Evolutionary conservation across 1,284 basidiomycete genomes (phyloP).

Genomic region (Entoloma clypeatum): DNA sequence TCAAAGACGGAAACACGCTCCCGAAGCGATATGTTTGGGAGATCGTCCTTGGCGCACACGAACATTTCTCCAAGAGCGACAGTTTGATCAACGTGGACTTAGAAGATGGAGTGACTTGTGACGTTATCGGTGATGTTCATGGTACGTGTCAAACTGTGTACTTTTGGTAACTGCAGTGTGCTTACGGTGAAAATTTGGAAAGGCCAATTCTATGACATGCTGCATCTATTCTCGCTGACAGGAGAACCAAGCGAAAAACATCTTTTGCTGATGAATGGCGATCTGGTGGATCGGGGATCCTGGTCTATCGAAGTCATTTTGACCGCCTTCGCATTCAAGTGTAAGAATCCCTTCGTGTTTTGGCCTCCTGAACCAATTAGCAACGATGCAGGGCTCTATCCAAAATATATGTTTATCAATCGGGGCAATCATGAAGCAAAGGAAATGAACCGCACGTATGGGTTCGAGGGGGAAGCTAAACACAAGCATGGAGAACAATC

Average conservation of each 20-base stretch:
- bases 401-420: constrained; percentile 84
- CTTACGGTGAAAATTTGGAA: constrained; percentile 9
- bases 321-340: constrained; percentile 95
- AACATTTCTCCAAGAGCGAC: constrained; percentile 73
- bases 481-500: constrained; percentile 92
- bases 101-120: constrained; percentile 76
- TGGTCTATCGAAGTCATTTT: constrained; percentile 98
- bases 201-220: constrained; percentile 95
- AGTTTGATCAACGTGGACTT: constrained; percentile 81
- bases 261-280: constrained; percentile 90
- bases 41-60: constrained; percentile 87
- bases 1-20: constrained; percentile 87
- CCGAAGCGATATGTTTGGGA: constrained; percentile 92
- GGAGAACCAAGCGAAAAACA: constrained; percentile 81
- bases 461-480: constrained; percentile 96
- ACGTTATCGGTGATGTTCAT: constrained; percentile 92
- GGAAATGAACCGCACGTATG: constrained; percentile 87
- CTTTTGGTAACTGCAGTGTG: constrained; percentile 2
- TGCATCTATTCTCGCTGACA: constrained; percentile 85
- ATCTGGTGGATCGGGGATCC: constrained; percentile 95
- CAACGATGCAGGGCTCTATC: constrained; percentile 71
- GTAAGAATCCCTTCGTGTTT: constrained; percentile 33
- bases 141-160: constrained; percentile 50
- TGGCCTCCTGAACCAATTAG: constrained; percentile 7
- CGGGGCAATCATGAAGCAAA: constrained; percentile 97